A percentile compares a stretch with the other conserved stretches of the same genome.
Conservation (phyloP, 306 rosid species). For the Macrotyloma uniflorum region DNA sequence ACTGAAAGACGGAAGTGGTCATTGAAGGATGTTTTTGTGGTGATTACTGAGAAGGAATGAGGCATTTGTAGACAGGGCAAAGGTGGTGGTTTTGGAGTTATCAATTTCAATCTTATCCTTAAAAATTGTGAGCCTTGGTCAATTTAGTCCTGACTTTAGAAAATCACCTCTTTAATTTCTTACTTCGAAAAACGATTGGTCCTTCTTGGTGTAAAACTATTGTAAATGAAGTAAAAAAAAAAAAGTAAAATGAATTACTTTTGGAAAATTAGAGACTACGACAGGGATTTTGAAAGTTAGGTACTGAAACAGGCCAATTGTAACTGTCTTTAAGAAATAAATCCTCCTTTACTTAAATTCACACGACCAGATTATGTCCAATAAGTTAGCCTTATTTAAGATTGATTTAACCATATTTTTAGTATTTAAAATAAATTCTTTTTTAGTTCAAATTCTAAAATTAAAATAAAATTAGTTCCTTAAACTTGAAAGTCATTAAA, state of each 20-base stretch:
- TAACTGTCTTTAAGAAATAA: too few species aligned
- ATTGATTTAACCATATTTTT: too few species aligned
- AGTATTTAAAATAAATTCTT: too few species aligned
- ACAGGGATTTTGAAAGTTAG: too few species aligned
- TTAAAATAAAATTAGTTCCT: too few species aligned
- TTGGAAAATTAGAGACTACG: background rate
- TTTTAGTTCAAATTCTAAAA: too few species aligned
- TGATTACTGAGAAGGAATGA: conserved; percentile 81
- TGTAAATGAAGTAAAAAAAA: background rate
- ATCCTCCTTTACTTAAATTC: too few species aligned
- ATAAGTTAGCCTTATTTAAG: too few species aligned
- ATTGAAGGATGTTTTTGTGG: conserved; percentile 76
- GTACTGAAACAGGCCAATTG: too few species aligned
- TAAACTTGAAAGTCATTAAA: too few species aligned
- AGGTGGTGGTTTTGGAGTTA: background rate
- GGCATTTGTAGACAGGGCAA: conserved; percentile 12
- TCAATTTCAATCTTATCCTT: background rate
- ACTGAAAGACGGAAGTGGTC: conserved; percentile 70
- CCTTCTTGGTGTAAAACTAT: background rate
- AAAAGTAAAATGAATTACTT: background rate
- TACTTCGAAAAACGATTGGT: background rate
- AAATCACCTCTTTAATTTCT: background rate
- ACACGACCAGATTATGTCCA: too few species aligned
- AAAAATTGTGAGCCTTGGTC: background rate
- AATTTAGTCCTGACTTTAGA: background rate